Conservation (phyloP, 2,329 filamentous ascomycete species). For the Alternaria postmessia region DNA sequence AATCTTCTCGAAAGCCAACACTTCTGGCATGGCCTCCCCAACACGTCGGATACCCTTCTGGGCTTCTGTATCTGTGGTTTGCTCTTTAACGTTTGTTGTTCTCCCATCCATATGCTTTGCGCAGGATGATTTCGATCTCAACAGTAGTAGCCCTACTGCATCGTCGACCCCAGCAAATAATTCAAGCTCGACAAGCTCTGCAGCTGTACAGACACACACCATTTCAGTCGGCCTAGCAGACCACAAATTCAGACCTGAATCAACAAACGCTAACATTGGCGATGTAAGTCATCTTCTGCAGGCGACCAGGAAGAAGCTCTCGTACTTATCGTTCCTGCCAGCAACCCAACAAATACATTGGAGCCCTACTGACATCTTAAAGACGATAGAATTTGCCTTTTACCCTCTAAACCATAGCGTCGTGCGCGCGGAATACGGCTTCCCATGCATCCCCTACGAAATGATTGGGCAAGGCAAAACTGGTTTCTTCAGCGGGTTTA, state of each 20-base stretch:
- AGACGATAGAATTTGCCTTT: conserved; percentile 53
- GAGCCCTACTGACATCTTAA: conserved; percentile 5
- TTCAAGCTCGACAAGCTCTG: conserved; percentile 23
- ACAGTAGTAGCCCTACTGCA: not conserved
- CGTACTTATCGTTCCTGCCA: not conserved
- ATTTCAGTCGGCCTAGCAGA: conserved; percentile 50
- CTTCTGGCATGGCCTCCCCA: conserved; percentile 1
- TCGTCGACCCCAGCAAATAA: conserved; percentile 10
- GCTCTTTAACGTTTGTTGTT: not conserved
- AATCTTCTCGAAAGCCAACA: not conserved
- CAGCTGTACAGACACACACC: conserved; percentile 37
- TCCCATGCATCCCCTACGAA: conserved; percentile 53
- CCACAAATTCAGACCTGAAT: conserved; percentile 51
- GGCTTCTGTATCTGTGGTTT: not conserved
- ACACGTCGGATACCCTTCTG: not conserved
- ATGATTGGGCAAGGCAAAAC: conserved; percentile 36
- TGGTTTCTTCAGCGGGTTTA: conserved; percentile 45
- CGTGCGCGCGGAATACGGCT: conserved; percentile 51
- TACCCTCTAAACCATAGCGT: conserved; percentile 55
- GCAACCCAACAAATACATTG: not conserved
- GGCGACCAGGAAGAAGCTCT: not conserved
- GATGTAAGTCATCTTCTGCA: conserved; percentile 38
- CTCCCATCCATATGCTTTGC: conserved; percentile 17
- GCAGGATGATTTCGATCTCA: conserved; percentile 3
- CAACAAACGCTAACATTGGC: conserved; percentile 47